Evolutionary conservation across 2,329 filamentous ascomycete genomes (phyloP), one percentile per base, ranked within the genome.

Genomic region (Aspergillus pseudoterreus): DNA sequence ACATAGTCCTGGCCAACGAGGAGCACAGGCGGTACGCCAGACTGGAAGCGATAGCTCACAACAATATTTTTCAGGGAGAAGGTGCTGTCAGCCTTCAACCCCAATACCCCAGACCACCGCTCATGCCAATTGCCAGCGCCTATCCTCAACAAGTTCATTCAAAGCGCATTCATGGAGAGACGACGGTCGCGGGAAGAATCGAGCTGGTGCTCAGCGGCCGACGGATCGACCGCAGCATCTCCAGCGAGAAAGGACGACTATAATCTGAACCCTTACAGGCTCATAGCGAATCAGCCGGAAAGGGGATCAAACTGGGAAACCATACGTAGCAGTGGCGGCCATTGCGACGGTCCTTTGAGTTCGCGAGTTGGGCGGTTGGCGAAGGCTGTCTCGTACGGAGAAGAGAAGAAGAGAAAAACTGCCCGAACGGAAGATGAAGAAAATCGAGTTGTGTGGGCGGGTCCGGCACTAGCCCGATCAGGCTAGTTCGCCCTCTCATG

Each of bases 171-270:
- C 58, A 56, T 53, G 54, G 50, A 51, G 50, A 41, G 50, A 60
- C 51, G 54, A 47, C 59, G 52, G 59, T 57, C 58, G 57, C 58
- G 72, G 80, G 87, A 90, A 80, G 77, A 74, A 88, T 91, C 87
- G 87, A 91, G 87, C 87, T 90, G 86, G 84, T 80, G 77, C 77
- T 73, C 64, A 74, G 71, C 66, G 60, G 65, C 63, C 59, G 54
- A 62, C 57, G 57, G 19, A 42, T 56, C 57, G 57, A 66, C 65
- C 65, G 64, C 63, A 72, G 73, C 74, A 73, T 75, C 71, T 81
- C 85, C 85, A 90, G 87, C 85, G 83, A 90, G 83, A 90, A 75
- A 87, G 85, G 85, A 90, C 87, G 83, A 88, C 86, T 89, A 90
- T 87, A 75, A 71, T 85, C 83, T 79, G 76, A 76, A 71, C 50